Evolutionary conservation across 2,329 filamentous ascomycete species (phyloP), one percentile per base, ranked within the genome.

Genomic region (Alternaria sp.): DNA sequence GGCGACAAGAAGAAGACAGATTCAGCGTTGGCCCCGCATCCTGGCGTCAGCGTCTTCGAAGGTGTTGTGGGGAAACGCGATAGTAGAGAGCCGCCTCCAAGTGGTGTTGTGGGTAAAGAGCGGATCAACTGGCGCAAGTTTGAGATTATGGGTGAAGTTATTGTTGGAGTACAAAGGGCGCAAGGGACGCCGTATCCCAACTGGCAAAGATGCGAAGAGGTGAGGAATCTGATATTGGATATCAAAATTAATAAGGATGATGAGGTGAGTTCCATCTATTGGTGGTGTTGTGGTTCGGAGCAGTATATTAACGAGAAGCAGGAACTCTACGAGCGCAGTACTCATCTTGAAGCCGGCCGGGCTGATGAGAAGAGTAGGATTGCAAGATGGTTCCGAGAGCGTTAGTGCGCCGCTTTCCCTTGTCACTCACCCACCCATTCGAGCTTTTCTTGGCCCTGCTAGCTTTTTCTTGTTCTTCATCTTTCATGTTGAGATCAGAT

Each of bases 121-220:
- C 85, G 92, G 53, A 92, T 99, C 76, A 98, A 98, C 77, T 99
- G 95, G 95, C 93, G 91, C 80, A 99, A 99, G 77, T 99, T 98
- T 72, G 94, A 98, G 79, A 90, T 99, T 32, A 89, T 98, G 80
- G 94, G 94, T 7, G 94, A 98, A 70, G 92, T 97, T 5, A 86
- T 98, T 54, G 84, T 97, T 61, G 91, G 92, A 2, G 89, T 99
- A 56, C 96, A 97, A 86, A 91, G 90, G 80, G 97, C 94, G 72
- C 94, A 98, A 79, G 91, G 92, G 55, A 89, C 89, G 50, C 89
- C 93, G 5, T 97, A 97, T 68, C 87, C 88, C 27, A 90, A 89
- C 63, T 82, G 94, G 63, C 82, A 83, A 34, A 89, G 85, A 71
- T 89, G 91, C 70, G 90, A 94, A 60, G 84, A 86, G 54, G 87